Evolutionary conservation across 2,329 filamentous ascomycete genomes (phyloP), one percentile per base, ranked within the genome.

Genomic region (Cladosporium sp.): DNA sequence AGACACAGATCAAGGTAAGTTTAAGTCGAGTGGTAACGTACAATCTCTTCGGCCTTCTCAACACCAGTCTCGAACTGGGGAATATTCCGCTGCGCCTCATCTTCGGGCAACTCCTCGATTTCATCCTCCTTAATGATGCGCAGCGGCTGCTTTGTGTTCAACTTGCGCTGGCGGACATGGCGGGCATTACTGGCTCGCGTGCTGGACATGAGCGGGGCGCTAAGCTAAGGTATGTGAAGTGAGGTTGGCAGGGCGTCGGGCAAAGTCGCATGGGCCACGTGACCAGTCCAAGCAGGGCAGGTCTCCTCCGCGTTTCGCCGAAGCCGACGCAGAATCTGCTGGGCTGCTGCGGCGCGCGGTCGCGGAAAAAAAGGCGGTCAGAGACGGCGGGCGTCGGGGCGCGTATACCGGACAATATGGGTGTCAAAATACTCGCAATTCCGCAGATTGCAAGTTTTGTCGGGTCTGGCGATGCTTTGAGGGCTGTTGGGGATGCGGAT

Each of bases 1-100:
- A 32, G 27, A 19, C 24, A n/a, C n/a, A n/a, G n/a, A n/a, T n/a
- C n/a, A 34, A 56, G 56, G 48, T 53, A 51, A 48, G 53, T 52
- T n/a, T n/a, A 60, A 66, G 61, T 57, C 60, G 43, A 13, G 30
- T 32, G n/a, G n/a, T n/a, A n/a, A 88, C 90, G 83, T 73, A 96
- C 93, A 76, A 92, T 92, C 82, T 97, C 91, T 74, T 99, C 93
- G 58, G 85, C 88, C 69, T 95, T 91, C 73, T 99, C 93, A 63
- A 99, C 93, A 72, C 93, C 93, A 60, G 91, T 96, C 68, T 93
- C 90, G 68, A 96, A 89, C 65, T 85, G 89, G 74, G 79, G 83
- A 76, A 82, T 88, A 68, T 86, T 86, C 61, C 86, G 87, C 68
- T 92, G 84, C 64, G 88, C 82, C 59, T 85, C 82, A 73, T 95